phyloP scores from a whole-genome alignment of 495 filamentous ascomycete species.

The Hapsidospora chrysogenum region DNA sequence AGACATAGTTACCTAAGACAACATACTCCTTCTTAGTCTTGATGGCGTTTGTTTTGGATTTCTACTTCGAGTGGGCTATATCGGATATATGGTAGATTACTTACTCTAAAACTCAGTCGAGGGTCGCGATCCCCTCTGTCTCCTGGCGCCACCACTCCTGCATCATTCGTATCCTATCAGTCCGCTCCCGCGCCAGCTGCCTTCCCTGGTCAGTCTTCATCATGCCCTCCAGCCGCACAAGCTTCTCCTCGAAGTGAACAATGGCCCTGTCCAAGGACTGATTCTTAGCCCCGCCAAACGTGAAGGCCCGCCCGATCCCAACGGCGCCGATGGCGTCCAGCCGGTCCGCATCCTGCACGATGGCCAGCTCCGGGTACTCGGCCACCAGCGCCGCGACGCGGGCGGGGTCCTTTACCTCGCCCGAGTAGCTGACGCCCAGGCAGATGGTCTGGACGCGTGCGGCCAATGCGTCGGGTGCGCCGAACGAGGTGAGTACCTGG shows the following conservation, averaged over 20 bases:
- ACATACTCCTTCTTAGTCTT: not conserved
- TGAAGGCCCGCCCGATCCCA: slow-evolving; percentile 64
- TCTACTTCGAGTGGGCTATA: too few relatives aligned
- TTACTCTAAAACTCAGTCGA: too few relatives aligned
- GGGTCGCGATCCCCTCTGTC: slow-evolving; percentile 6
- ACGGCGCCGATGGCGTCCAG: slow-evolving; percentile 79
- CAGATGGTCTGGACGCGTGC: slow-evolving; percentile 49
- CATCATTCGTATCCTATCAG: slow-evolving; percentile 45
- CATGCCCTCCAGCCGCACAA: slow-evolving; percentile 53
- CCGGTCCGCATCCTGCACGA: slow-evolving; percentile 84
- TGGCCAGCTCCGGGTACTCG: slow-evolving; percentile 52
- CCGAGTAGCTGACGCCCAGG: slow-evolving; percentile 59
- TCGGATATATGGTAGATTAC: too few relatives aligned
- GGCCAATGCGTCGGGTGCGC: slow-evolving; percentile 37
- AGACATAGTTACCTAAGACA: not conserved
- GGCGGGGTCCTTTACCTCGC: slow-evolving; percentile 44
- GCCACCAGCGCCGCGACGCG: slow-evolving; percentile 33
- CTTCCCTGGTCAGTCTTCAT: slow-evolving; percentile 71
- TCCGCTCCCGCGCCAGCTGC: slow-evolving; percentile 45
- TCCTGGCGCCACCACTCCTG: slow-evolving; percentile 62
- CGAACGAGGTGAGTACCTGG: slow-evolving; percentile 38
- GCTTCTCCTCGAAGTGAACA: slow-evolving; percentile 66
- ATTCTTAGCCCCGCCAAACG: slow-evolving; percentile 50
- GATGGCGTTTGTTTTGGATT: slow-evolving; percentile 1
- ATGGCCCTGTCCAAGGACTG: slow-evolving; percentile 42